These are phyloP conservation scores for Citrus hindsii DNA, from an alignment of 345 rosid genomes.

Conservation along the genomic window DNA sequence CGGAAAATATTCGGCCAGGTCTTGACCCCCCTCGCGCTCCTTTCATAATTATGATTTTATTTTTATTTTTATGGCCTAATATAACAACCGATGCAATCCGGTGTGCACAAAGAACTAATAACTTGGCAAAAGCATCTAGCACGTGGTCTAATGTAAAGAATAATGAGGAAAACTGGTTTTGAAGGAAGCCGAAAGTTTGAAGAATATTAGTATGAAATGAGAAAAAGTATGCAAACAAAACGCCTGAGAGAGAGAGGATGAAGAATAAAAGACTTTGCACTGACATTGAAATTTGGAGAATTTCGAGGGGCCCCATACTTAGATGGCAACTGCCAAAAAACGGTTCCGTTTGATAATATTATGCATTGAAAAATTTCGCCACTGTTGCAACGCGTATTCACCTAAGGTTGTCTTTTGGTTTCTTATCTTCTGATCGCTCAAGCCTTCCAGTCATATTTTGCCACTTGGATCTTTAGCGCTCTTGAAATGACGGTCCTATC, in stretches of 20 bases:
- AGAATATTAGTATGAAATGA: not conserved
- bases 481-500: not conserved
- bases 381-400: not conserved
- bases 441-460: not conserved
- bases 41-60: not conserved
- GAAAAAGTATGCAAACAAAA: not conserved
- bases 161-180: constrained; percentile 2
- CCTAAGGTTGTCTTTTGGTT: not conserved
- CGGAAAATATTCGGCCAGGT: constrained; percentile 19
- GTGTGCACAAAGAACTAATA: not conserved
- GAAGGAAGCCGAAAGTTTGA: constrained; percentile 14
- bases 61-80: not conserved
- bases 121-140: not conserved
- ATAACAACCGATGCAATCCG: not conserved
- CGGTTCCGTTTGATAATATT: not conserved
- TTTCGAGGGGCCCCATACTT: not conserved
- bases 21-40: constrained; percentile 18
- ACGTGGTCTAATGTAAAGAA: not conserved
- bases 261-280: not conserved
- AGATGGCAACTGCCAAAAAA: not conserved
- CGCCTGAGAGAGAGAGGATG: not conserved
- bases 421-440: not conserved
- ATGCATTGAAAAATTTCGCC: not conserved
- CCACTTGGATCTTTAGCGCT: not conserved
- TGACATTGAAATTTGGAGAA: not conserved